A percentile compares a stretch with the other conserved stretches of the same genome.
Evolutionary conservation across 352 stramenopile species (phyloP).

Genomic region (Vaucheria bursata): DNA sequence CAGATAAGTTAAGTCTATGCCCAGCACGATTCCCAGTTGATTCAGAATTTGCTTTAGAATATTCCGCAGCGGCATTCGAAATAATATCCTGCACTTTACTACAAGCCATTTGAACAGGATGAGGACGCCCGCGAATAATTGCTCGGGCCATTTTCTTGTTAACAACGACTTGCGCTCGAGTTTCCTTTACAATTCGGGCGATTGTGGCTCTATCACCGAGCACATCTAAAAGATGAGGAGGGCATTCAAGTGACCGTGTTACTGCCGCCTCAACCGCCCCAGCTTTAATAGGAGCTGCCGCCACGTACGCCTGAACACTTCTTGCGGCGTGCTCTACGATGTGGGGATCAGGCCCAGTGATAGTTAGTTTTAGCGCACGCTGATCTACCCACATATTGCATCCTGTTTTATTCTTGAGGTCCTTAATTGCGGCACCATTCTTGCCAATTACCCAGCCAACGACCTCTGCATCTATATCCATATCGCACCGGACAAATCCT

Average conservation of each 20-base stretch:
- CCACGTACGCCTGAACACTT: conserved; percentile 41
- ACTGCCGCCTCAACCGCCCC: conserved; percentile 39
- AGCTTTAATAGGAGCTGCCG: conserved; percentile 40
- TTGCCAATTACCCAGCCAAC: conserved; percentile 45
- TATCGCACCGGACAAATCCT: conserved; percentile 43
- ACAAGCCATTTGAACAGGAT: conserved; percentile 30
- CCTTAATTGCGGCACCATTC: conserved; percentile 42
- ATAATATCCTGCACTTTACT: conserved; percentile 27
- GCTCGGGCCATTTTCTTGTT: conserved; percentile 44
- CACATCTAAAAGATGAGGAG: conserved; percentile 35
- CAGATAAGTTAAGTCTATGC: neutral
- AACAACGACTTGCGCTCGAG: conserved; percentile 36
- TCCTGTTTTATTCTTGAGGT: conserved; percentile 45
- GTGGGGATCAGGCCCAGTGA: conserved; percentile 31
- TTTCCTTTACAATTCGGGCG: conserved; percentile 43
- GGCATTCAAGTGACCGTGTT: conserved; percentile 37
- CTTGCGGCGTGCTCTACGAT: conserved; percentile 42
- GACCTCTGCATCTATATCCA: conserved; percentile 46
- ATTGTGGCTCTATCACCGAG: conserved; percentile 38
- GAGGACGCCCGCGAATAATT: conserved; percentile 31
- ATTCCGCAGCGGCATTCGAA: conserved; percentile 1
- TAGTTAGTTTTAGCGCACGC: conserved; percentile 37
- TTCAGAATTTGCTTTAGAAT: no score
- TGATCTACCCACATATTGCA: conserved; percentile 19
- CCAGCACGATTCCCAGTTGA: neutral